phyloP scores from a whole-genome alignment of 2,329 filamentous ascomycete genomes.

The Zasmidium citrigriseum region DNA sequence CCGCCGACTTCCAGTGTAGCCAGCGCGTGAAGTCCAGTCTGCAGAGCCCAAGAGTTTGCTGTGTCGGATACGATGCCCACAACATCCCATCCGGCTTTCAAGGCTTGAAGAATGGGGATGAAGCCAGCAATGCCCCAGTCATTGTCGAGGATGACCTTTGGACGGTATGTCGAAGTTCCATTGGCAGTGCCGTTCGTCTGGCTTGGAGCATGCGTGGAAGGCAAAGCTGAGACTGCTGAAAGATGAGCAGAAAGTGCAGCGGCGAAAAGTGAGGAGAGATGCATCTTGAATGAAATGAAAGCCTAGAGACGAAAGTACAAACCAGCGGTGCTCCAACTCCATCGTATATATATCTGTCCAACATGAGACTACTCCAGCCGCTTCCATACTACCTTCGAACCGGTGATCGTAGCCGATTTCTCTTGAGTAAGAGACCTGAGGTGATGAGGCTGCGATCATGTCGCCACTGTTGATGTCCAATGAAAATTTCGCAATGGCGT shows the following conservation, averaged over 20 bases:
- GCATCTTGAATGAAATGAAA: neutral
- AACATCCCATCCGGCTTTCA: slow-evolving; percentile 48
- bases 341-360: too few relatives aligned
- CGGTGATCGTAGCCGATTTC: too few relatives aligned
- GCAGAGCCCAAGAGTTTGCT: slow-evolving; percentile 49
- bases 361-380: too few relatives aligned
- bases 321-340: too few relatives aligned
- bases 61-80: slow-evolving; percentile 46
- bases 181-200: neutral
- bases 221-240: neutral
- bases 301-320: neutral
- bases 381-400: neutral
- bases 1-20: slow-evolving; percentile 50
- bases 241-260: neutral
- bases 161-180: slow-evolving; percentile 1
- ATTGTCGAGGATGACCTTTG: slow-evolving; percentile 48
- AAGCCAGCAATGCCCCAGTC: slow-evolving; percentile 48
- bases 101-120: slow-evolving; percentile 47
- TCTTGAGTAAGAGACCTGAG: too few relatives aligned
- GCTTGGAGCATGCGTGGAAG: neutral
- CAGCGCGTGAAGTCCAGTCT: slow-evolving; percentile 49
- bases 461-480: neutral
- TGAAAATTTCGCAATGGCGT: neutral
- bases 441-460: neutral
- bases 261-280: neutral